Conservation (phyloP, 2,329 filamentous ascomycete genomes). For the Botrytis hyacinthi region DNA sequence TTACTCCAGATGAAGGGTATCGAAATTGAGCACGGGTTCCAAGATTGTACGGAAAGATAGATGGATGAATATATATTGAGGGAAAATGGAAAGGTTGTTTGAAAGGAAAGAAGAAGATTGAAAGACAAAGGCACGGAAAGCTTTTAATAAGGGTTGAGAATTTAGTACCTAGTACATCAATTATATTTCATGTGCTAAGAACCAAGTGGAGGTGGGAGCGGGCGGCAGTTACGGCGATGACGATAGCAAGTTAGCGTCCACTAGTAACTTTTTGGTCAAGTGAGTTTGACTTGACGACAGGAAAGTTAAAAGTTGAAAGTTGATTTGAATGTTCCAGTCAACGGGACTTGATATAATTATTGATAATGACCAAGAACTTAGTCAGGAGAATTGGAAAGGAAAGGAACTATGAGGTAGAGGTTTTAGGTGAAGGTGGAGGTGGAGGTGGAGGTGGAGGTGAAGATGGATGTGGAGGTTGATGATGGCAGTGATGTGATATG, state of each 20-base stretch:
- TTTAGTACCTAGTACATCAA: background rate
- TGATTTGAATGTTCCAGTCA: background rate
- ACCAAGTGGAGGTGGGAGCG: background rate
- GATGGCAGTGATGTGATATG: background rate
- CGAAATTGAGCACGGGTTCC: background rate
- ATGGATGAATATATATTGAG: background rate
- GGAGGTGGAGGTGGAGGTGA: background rate
- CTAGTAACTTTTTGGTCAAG: background rate
- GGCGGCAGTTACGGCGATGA: background rate
- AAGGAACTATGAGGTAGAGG: background rate
- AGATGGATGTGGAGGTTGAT: background rate
- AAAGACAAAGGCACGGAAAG: background rate
- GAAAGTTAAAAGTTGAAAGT: background rate
- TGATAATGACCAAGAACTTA: background rate
- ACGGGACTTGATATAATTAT: background rate
- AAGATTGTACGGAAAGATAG: background rate
- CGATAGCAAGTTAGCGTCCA: background rate
- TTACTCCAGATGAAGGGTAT: conserved; percentile 7
- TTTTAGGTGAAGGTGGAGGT: too few species aligned
- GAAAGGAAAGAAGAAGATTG: background rate
- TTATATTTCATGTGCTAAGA: background rate
- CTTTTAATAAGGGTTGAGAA: background rate
- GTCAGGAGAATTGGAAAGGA: background rate
- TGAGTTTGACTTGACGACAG: background rate
- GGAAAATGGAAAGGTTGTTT: too few species aligned